These are phyloP conservation scores for Diplogelasinospora grovesii DNA, from an alignment of 495 filamentous ascomycete genomes.

Conservation along the genomic window DNA sequence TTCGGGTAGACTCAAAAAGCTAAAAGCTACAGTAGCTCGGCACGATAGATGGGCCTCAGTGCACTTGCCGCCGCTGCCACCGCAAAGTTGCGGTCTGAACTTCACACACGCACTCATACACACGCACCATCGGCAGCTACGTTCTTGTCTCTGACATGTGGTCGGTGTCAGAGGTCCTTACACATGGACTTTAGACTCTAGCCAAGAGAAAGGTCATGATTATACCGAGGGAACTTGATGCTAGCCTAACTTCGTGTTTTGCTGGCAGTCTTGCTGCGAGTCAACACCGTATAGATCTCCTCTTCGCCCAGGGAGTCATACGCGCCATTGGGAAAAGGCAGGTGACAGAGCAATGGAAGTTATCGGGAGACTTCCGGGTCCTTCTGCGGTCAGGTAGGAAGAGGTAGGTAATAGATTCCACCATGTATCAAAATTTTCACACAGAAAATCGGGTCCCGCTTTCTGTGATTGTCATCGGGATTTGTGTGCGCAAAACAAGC, in stretches of 20 bases:
- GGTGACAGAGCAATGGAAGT: no score
- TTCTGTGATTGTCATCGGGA: slow-evolving; percentile 4
- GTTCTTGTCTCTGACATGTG: no score
- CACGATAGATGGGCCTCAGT: slow-evolving; percentile 1
- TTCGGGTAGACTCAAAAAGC: neutral
- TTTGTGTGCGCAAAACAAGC: slow-evolving; percentile 16
- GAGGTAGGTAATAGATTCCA: slow-evolving; percentile 2
- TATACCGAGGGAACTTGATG: no score
- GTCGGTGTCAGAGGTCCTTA: neutral
- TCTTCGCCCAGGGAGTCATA: no score
- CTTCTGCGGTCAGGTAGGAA: neutral
- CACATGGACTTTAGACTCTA: no score
- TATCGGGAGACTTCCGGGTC: neutral
- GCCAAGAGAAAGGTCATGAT: no score
- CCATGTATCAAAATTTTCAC: slow-evolving; percentile 6
- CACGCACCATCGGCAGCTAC: neutral
- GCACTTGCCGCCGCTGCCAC: slow-evolving; percentile 6
- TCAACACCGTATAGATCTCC: no score
- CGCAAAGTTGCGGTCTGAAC: slow-evolving; percentile 20
- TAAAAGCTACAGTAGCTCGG: neutral
- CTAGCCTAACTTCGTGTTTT: no score
- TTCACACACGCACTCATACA: neutral
- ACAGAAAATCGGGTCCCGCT: slow-evolving; percentile 6
- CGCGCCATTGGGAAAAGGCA: no score
- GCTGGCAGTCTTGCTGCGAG: no score